A percentile compares a stretch with the other conserved stretches of the same genome.
These are phyloP conservation scores for Endogone sp. DNA, from an alignment of 192 early-diverging fungal genomes.

Conservation along the genomic window DNA sequence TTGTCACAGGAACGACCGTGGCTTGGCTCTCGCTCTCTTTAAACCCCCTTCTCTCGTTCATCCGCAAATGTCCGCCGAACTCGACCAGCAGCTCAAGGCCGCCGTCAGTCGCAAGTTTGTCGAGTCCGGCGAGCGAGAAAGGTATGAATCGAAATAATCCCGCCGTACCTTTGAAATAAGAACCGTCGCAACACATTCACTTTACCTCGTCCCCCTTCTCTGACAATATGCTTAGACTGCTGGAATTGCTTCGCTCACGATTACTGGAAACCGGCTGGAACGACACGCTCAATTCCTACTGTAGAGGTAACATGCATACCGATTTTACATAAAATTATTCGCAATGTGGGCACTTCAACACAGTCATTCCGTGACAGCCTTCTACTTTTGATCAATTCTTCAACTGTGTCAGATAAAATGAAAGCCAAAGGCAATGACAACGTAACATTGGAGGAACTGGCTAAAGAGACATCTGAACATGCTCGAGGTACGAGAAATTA, in stretches of 20 bases:
- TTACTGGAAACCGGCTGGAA: slow-evolving; percentile 3
- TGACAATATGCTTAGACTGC: neutral
- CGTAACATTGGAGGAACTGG: neutral
- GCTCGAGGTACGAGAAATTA: neutral
- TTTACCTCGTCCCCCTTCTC: neutral
- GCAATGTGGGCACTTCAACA: no score
- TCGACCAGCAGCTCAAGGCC: neutral
- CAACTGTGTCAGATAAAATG: neutral
- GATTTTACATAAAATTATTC: no score
- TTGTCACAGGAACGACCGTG: neutral
- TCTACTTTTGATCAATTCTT: no score
- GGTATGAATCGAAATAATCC: no score
- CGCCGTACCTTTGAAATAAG: neutral
- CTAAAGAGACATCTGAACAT: neutral
- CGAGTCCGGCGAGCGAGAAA: slow-evolving; percentile 7
- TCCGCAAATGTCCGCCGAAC: neutral
- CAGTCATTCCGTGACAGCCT: no score
- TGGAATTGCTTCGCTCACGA: neutral
- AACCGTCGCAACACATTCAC: neutral
- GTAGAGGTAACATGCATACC: slow-evolving; percentile 1
- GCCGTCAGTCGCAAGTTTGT: neutral
- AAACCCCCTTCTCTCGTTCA: neutral
- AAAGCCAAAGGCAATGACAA: neutral
- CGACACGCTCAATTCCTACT: neutral
- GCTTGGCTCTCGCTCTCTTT: neutral